phyloP scores from a whole-genome alignment of 805 yeast species.

The Osmozyma mogii region DNA sequence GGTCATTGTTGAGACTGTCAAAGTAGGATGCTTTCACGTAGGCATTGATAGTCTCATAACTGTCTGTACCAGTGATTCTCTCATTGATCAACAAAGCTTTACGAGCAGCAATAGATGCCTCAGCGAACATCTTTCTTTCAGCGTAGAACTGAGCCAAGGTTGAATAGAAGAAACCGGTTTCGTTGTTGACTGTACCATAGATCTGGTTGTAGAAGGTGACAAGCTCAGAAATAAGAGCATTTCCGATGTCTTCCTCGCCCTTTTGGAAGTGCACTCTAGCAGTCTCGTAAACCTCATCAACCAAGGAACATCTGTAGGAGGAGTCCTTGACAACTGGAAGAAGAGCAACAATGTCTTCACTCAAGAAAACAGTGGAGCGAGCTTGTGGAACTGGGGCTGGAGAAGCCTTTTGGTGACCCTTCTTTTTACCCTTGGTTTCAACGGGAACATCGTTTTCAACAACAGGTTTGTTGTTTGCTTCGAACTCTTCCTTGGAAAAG shows the following conservation, averaged over 20 bases:
- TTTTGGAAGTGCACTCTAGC: conserved; percentile 39
- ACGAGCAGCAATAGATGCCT: conserved; percentile 59
- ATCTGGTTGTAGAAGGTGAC: conserved; percentile 71
- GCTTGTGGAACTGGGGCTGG: conserved; percentile 7
- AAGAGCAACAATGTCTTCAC: conserved; percentile 59
- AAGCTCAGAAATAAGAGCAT: conserved; percentile 61
- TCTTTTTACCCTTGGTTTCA: conserved; percentile 6
- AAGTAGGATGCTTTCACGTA: conserved; percentile 67
- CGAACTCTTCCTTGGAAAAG: conserved; percentile 38
- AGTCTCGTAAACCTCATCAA: conserved; percentile 69
- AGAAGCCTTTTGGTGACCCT: conserved; percentile 13
- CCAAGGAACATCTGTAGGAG: conserved; percentile 53
- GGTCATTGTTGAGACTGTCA: conserved; percentile 55
- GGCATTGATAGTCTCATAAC: conserved; percentile 65
- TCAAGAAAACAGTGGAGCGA: conserved; percentile 38
- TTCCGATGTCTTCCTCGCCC: conserved; percentile 46
- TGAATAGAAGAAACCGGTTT: conserved; percentile 64
- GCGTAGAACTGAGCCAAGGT: conserved; percentile 60
- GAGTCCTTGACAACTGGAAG: conserved; percentile 75
- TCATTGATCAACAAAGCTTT: conserved; percentile 69
- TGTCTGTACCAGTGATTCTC: conserved; percentile 74
- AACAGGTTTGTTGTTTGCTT: conserved; percentile 18
- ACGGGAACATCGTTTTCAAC: conserved; percentile 7
- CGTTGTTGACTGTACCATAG: conserved; percentile 73
- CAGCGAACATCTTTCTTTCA: conserved; percentile 46